These are phyloP conservation scores for Cystobasidium pallidum DNA, from an alignment of 1,284 basidiomycete genomes.

Conservation along the genomic window DNA sequence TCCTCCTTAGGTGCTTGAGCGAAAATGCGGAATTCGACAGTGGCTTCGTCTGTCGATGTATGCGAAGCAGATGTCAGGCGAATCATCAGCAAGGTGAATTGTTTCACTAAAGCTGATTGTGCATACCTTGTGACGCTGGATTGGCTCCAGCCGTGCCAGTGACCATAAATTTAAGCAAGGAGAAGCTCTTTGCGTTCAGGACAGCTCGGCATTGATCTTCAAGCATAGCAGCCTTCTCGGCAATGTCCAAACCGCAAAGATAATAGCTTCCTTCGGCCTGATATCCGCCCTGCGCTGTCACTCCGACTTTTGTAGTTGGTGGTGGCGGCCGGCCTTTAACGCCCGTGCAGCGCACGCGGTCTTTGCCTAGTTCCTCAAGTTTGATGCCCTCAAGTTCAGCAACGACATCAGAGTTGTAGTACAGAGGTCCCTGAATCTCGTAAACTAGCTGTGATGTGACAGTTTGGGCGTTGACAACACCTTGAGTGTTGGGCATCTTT, in stretches of 20 bases:
- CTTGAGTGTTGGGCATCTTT: constrained; percentile 38
- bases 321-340: constrained; percentile 50
- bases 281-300: constrained; percentile 50
- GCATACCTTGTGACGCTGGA: constrained; percentile 47
- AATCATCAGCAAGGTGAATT: neutral
- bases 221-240: constrained; percentile 49
- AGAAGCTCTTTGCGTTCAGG: neutral
- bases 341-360: constrained; percentile 49
- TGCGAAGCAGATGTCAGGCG: neutral
- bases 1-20: constrained; percentile 48
- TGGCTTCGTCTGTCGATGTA: constrained; percentile 39
- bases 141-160: constrained; percentile 47
- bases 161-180: constrained; percentile 47
- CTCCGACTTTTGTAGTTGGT: constrained; percentile 51
- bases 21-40: constrained; percentile 50
- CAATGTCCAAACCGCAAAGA: constrained; percentile 31
- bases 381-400: constrained; percentile 49
- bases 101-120: neutral
- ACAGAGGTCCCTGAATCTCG: constrained; percentile 43
- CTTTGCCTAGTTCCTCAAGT: constrained; percentile 44
- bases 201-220: constrained; percentile 46
- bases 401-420: constrained; percentile 52
- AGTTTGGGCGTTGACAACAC: constrained; percentile 29
- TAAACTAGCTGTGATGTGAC: constrained; percentile 37
- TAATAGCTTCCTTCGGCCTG: constrained; percentile 46